These are phyloP conservation scores for Xylaria intraflava DNA, from an alignment of 495 filamentous ascomycete genomes.

Conservation along the genomic window DNA sequence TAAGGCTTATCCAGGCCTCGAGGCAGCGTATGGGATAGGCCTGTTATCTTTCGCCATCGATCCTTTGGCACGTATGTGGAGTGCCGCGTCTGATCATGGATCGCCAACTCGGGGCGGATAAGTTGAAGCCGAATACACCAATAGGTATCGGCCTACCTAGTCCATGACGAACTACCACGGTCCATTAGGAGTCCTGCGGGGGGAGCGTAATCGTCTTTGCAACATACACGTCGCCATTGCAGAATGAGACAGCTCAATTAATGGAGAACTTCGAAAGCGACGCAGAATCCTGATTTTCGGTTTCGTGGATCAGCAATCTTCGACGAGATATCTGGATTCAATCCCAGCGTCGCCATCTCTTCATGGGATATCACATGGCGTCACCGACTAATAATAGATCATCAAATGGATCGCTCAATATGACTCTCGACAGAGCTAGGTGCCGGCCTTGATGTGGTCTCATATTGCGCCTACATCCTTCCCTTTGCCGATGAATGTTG, in stretches of 20 bases:
- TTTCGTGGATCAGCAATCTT: conserved; percentile 44
- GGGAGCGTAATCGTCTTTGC: conserved; percentile 41
- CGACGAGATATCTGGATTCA: conserved; percentile 37
- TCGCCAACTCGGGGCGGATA: conserved; percentile 32
- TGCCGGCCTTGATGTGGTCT: conserved; percentile 41
- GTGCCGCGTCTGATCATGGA: conserved; percentile 44
- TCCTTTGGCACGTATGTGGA: conserved; percentile 45
- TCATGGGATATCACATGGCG: conserved; percentile 45
- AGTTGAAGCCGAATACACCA: conserved; percentile 46
- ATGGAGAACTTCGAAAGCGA: conserved; percentile 51
- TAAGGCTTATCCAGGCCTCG: conserved; percentile 26
- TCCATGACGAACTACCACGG: conserved; percentile 46
- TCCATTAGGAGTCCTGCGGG: conserved; percentile 30
- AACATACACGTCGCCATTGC: conserved; percentile 43
- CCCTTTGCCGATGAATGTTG: conserved; percentile 37
- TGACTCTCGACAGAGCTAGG: conserved; percentile 2
- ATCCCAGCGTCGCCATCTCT: conserved; percentile 40
- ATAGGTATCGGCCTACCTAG: conserved; percentile 44
- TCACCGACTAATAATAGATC: conserved; percentile 32
- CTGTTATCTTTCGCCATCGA: conserved; percentile 43
- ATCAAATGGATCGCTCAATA: neutral
- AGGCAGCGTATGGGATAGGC: conserved; percentile 44
- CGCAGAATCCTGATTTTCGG: conserved; percentile 44
- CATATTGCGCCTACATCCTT: conserved; percentile 40
- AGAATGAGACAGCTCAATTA: conserved; percentile 51